phyloP scores from a whole-genome alignment of 2,329 filamentous ascomycete species.

The Didymella arachidicola region DNA sequence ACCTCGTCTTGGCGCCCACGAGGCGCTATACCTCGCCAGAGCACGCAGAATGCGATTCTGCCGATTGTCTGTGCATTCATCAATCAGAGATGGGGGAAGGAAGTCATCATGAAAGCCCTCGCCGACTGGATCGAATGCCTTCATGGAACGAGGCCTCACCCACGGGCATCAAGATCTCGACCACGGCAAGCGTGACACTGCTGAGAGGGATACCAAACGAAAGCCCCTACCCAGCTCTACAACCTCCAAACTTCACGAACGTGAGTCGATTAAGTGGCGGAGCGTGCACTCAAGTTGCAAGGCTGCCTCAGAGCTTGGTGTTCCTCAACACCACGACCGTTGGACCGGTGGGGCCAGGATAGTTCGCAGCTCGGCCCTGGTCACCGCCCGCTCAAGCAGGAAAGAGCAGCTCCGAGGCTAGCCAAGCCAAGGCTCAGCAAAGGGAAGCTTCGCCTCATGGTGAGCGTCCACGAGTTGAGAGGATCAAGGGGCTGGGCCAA shows the following conservation, averaged over 20 bases:
- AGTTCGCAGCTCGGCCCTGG: conserved; percentile 18
- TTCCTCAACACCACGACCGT: conserved; percentile 24
- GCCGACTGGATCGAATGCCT: not conserved
- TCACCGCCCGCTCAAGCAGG: conserved; percentile 23
- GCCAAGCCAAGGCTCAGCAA: not conserved
- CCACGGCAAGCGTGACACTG: conserved; percentile 4
- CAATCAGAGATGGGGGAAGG: conserved; percentile 6
- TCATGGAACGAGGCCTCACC: conserved; percentile 6
- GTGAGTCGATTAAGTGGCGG: conserved; percentile 9
- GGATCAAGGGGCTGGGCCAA: not conserved
- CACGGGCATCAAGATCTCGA: conserved; percentile 10
- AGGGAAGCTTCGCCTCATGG: conserved; percentile 1
- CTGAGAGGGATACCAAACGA: conserved; percentile 22
- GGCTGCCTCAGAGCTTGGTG: conserved; percentile 19
- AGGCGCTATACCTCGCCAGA: conserved; percentile 15
- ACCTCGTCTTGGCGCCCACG: conserved; percentile 8
- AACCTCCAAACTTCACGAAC: conserved; percentile 18
- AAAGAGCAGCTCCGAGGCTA: conserved; percentile 8
- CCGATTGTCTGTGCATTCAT: conserved; percentile 21
- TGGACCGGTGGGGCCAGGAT: conserved; percentile 13
- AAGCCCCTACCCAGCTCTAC: conserved; percentile 33
- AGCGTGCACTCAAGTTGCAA: conserved; percentile 32
- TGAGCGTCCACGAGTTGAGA: conserved; percentile 2
- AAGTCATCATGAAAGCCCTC: conserved; percentile 8
- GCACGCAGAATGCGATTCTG: conserved; percentile 11